phyloP scores from a whole-genome alignment of 1,284 basidiomycete genomes.

The Fomitopsis pinicola region DNA sequence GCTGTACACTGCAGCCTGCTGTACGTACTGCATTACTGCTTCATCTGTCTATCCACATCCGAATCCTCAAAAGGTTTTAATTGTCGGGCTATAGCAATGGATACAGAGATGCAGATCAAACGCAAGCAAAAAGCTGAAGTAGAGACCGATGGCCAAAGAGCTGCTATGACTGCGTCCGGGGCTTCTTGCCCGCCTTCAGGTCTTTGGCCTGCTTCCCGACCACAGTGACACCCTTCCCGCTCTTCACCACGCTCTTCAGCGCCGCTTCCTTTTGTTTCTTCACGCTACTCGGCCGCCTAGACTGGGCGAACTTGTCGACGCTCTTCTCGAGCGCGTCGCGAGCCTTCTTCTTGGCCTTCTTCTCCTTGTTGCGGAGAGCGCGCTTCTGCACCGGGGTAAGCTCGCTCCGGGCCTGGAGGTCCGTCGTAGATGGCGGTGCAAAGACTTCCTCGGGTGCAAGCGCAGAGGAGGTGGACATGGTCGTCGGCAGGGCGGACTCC shows the following conservation, averaged over 20 bases:
- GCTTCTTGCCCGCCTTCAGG: conserved; percentile 26
- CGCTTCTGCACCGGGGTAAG: conserved; percentile 86
- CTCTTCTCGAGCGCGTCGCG: conserved; percentile 67
- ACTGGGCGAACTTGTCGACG: conserved; percentile 60
- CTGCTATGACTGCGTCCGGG: conserved; percentile 16
- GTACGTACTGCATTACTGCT: neutral
- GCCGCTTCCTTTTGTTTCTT: conserved; percentile 84
- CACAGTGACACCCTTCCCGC: conserved; percentile 82
- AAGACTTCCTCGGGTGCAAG: conserved; percentile 95
- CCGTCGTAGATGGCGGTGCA: conserved; percentile 44
- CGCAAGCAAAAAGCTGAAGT: neutral
- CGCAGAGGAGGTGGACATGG: conserved; percentile 72
- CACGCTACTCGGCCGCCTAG: conserved; percentile 41
- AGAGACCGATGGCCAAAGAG: neutral
- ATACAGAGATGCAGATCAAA: neutral
- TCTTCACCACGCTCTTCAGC: conserved; percentile 75
- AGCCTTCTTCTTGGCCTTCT: conserved; percentile 72
- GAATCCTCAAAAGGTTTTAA: neutral
- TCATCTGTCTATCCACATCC: neutral
- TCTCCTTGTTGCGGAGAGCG: conserved; percentile 62
- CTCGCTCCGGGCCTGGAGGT: conserved; percentile 68
- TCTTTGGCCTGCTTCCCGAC: conserved; percentile 68
- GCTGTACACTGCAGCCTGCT: neutral
- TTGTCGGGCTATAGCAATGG: neutral
- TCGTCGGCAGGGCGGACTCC: conserved; percentile 89